Percentiles rank a stretch among this genome's conserved stretches.
Evolutionary conservation across 352 stramenopile species (phyloP).

Genomic region (Globisporangium ultimum): DNA sequence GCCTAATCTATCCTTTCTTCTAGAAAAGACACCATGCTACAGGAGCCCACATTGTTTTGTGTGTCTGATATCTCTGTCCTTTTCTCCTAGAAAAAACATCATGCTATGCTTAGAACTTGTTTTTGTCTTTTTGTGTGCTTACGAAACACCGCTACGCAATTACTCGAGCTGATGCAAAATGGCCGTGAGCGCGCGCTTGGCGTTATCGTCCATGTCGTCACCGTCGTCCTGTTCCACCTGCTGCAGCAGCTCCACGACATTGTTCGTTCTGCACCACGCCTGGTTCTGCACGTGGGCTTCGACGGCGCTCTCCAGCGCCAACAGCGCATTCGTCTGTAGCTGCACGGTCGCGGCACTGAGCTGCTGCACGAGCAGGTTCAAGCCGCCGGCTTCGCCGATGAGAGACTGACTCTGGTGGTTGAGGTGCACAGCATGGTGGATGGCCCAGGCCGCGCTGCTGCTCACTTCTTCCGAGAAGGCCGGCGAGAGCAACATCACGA

Average conservation of each 20-base stretch:
- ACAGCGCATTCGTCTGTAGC: constrained; percentile 66
- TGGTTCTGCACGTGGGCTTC: constrained; percentile 46
- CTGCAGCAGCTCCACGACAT: constrained; percentile 32
- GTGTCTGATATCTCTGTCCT: too few relatives aligned
- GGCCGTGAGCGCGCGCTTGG: constrained; percentile 42
- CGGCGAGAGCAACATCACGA: constrained; percentile 62
- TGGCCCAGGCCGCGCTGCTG: constrained; percentile 70
- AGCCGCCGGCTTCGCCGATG: constrained; percentile 50
- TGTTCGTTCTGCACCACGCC: constrained; percentile 40
- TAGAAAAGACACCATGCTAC: too few relatives aligned
- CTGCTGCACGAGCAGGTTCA: constrained; percentile 58
- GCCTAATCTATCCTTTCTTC: too few relatives aligned
- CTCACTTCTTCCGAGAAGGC: constrained; percentile 64
- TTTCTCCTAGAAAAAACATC: too few relatives aligned
- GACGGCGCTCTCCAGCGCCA: constrained; percentile 60
- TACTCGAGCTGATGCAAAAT: constrained; percentile 43
- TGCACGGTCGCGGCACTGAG: constrained; percentile 34
- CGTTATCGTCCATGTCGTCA: constrained; percentile 50
- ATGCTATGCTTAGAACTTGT: too few relatives aligned
- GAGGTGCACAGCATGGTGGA: constrained; percentile 63
- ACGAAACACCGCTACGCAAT: not conserved
- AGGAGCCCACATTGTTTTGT: too few relatives aligned
- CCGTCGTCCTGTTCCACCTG: constrained; percentile 38
- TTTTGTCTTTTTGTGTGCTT: not conserved
- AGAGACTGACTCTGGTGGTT: constrained; percentile 64